A percentile compares a stretch with the other conserved stretches of the same genome.
phyloP scores from a whole-genome alignment of 305 asterid genomes.

The Coffea humblotiana region DNA sequence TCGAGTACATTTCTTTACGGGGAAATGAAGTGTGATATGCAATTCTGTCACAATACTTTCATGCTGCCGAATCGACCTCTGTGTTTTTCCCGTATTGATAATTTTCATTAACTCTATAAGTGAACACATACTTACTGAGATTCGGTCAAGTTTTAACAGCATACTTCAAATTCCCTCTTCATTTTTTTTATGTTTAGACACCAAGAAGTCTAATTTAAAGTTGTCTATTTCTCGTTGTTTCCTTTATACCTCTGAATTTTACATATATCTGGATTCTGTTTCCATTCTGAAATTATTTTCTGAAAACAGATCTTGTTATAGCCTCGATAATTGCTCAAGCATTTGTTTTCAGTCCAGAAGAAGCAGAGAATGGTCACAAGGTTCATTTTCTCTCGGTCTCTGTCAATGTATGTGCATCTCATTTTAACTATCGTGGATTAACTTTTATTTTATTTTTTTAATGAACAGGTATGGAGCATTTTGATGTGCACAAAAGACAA shows the following conservation, averaged over 20 bases:
- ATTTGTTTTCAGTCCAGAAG: constrained; percentile 27
- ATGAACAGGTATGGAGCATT: constrained; percentile 78
- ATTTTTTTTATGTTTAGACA: not conserved
- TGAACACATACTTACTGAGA: not conserved
- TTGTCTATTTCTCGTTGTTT: not conserved
- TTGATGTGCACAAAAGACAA: constrained; percentile 67
- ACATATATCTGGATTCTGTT: not conserved
- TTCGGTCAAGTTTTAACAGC: not conserved
- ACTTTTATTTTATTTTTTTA: not conserved
- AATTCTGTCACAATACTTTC: not conserved
- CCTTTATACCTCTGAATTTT: not conserved
- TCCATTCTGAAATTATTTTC: not conserved
- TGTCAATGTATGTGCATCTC: not conserved
- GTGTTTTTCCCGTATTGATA: not conserved
- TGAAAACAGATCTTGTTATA: constrained; percentile 9
- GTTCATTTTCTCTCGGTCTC: constrained; percentile 32
- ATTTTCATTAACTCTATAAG: not conserved
- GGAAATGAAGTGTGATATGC: not conserved
- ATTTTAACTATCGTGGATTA: constrained; percentile 12
- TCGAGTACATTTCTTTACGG: not conserved
- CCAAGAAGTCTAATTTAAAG: not conserved
- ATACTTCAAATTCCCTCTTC: not conserved
- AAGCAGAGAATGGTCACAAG: constrained; percentile 78
- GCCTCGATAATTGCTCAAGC: constrained; percentile 7
- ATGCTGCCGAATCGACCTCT: not conserved